Evolutionary conservation across 805 yeast species (phyloP).

Genomic region (Starmerella floris): DNA sequence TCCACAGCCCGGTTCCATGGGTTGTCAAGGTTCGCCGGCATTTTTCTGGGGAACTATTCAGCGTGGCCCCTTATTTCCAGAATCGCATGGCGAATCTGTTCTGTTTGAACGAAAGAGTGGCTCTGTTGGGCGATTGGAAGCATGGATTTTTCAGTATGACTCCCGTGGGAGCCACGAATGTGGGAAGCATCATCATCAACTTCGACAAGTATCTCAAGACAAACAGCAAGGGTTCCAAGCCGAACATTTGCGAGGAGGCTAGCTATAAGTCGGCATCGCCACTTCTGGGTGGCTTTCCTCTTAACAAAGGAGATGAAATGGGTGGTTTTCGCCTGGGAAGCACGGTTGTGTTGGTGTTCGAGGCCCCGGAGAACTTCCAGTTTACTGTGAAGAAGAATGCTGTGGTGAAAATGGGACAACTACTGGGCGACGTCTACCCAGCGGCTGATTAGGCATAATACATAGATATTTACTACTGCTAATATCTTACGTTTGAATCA

Average conservation of each 20-base stretch:
- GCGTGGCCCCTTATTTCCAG: conserved; percentile 95
- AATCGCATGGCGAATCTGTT: conserved; percentile 72
- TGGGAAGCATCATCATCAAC: conserved; percentile 82
- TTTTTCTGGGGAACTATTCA: conserved; percentile 86
- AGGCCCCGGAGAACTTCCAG: conserved; percentile 73
- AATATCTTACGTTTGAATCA: too few relatives aligned
- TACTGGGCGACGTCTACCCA: conserved; percentile 48
- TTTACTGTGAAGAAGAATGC: conserved; percentile 63
- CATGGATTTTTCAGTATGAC: conserved; percentile 97
- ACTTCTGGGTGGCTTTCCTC: conserved; percentile 72
- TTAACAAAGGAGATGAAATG: conserved; percentile 82
- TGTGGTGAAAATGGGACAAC: conserved; percentile 71
- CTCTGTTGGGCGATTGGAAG: conserved; percentile 89
- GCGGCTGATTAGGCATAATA: too few relatives aligned
- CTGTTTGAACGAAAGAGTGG: conserved; percentile 87
- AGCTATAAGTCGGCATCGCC: conserved; percentile 70
- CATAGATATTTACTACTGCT: too few relatives aligned
- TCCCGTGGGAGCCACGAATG: conserved; percentile 98
- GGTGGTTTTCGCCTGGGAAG: conserved; percentile 96
- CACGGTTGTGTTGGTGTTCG: conserved; percentile 92
- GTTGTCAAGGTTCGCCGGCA: conserved; percentile 86
- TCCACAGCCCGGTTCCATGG: conserved; percentile 95
- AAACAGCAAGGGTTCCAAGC: conserved; percentile 42
- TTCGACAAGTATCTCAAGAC: conserved; percentile 85
- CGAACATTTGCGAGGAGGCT: conserved; percentile 86